Evolutionary conservation across 1,284 basidiomycete genomes (phyloP), one percentile per base, ranked within the genome.

Genomic region (Cryptococcus sp.): DNA sequence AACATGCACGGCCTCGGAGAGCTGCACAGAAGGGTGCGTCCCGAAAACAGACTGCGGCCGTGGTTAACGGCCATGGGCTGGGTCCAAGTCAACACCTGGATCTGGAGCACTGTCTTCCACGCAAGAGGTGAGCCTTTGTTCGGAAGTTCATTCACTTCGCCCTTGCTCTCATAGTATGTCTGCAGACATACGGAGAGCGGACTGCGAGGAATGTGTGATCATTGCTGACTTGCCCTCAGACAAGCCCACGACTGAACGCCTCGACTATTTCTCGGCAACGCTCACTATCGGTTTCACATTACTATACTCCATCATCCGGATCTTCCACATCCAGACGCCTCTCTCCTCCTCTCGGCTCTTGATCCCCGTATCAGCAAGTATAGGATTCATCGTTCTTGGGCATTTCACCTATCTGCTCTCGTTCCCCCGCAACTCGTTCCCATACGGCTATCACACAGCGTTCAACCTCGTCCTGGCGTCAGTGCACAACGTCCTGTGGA

Each of bases 251-350:
- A 99, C 95, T 1, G 96, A 99, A 78, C 90, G 88, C 64, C 69
- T 94, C 67, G 95, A 99, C 75, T 99, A 99, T 78, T 97, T 98
- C 75, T 91, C 90, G 6, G 96, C 96, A 2, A 93, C 89, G 0
- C 80, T 90, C 23, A 88, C 87, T 5, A 91, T 94, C 60, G 74
- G 90, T 27, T 88, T 84, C 62, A 87, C 87, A 6, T 80, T 93
- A 3, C 89, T 90, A 70, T 86, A 85, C 78, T 84, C 88, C 27
- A 81, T 85, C 61, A 78, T 92, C 49, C 88, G 92, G n/a, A 76
- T 89, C 19, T 88, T 89, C 73, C 87, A 89, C 62, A 80, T 96
- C 48, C 66, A 65, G 40, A 67, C 69, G 1, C 69, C 72, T 20
- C 42, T 58, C 1, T 39, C 59, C 2, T 54, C 63, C 7, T 66